These are phyloP conservation scores for Coemansia aciculifera DNA, from an alignment of 192 early-diverging fungal species.

Conservation along the genomic window DNA sequence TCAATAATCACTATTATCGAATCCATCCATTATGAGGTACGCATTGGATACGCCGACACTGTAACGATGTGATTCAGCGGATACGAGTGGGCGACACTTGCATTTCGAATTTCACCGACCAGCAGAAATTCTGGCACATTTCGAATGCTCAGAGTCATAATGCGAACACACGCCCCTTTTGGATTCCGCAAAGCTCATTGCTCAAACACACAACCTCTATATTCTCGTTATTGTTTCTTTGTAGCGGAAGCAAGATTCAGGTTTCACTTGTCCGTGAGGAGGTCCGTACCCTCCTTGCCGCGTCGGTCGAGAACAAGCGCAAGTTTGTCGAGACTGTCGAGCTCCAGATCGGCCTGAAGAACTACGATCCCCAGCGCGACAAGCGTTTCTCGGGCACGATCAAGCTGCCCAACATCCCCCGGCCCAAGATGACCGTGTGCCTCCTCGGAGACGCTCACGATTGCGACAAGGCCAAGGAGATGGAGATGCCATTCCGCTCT, in stretches of 20 bases:
- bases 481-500: constrained; percentile 85
- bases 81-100: background rate
- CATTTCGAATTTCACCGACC: background rate
- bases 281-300: constrained; percentile 67
- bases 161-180: background rate
- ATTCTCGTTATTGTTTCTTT: background rate
- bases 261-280: constrained; percentile 86
- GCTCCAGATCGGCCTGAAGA: constrained; percentile 98
- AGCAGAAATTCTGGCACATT: background rate
- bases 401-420: constrained; percentile 90
- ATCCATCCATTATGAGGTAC: constrained; percentile 26
- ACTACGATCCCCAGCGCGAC: constrained; percentile 99
- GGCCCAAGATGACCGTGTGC: constrained; percentile 93
- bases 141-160: background rate
- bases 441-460: constrained; percentile 95
- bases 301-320: constrained; percentile 86
- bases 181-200: background rate
- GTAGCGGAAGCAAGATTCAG: constrained; percentile 73
- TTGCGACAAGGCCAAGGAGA: constrained; percentile 92
- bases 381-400: constrained; percentile 99
- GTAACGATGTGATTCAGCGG: background rate
- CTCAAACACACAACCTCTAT: background rate
- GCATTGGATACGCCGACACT: constrained; percentile 9
- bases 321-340: constrained; percentile 98
- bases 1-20: constrained; percentile 7